phyloP scores from a whole-genome alignment of 2,329 filamentous ascomycete genomes.

The Trichoderma sp. region DNA sequence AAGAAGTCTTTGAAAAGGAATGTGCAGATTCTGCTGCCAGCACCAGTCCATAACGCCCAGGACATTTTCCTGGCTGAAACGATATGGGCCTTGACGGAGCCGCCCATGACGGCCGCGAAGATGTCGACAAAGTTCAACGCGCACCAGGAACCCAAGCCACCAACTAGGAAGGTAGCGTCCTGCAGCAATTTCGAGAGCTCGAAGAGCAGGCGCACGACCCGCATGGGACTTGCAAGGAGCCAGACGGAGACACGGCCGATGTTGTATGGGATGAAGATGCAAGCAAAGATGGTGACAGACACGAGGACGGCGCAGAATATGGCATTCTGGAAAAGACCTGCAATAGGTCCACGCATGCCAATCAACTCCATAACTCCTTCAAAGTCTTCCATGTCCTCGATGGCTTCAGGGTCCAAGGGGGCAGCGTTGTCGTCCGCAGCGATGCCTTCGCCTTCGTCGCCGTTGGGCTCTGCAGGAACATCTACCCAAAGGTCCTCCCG shows the following conservation, averaged over 20 bases:
- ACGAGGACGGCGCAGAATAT: slow-evolving; percentile 93
- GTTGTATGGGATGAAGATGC: slow-evolving; percentile 89
- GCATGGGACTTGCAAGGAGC: slow-evolving; percentile 75
- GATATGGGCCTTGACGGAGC: slow-evolving; percentile 36
- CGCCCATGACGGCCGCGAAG: slow-evolving; percentile 40
- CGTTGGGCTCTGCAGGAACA: slow-evolving; percentile 34
- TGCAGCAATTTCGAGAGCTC: slow-evolving; percentile 76
- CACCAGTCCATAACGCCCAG: slow-evolving; percentile 46
- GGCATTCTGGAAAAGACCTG: slow-evolving; percentile 88
- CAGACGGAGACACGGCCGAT: slow-evolving; percentile 83
- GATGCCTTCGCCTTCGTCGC: slow-evolving; percentile 47
- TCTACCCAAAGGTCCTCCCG: slow-evolving; percentile 55
- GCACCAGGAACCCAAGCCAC: slow-evolving; percentile 56
- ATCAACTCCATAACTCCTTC: slow-evolving; percentile 96
- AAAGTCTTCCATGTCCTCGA: slow-evolving; percentile 88
- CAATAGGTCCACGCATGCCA: slow-evolving; percentile 91
- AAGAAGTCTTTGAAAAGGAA: slow-evolving; percentile 54
- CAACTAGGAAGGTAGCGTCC: slow-evolving; percentile 68
- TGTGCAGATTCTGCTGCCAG: slow-evolving; percentile 51
- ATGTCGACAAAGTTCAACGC: slow-evolving; percentile 44
- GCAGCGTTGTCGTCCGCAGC: slow-evolving; percentile 48
- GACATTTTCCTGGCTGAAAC: slow-evolving; percentile 42
- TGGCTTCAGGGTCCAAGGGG: slow-evolving; percentile 71
- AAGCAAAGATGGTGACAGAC: slow-evolving; percentile 79
- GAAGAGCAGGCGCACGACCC: slow-evolving; percentile 72